Base-by-base conservation (phyloP, 2,329 filamentous ascomycete species). In the Aspergillus eucalypticola region DNA sequence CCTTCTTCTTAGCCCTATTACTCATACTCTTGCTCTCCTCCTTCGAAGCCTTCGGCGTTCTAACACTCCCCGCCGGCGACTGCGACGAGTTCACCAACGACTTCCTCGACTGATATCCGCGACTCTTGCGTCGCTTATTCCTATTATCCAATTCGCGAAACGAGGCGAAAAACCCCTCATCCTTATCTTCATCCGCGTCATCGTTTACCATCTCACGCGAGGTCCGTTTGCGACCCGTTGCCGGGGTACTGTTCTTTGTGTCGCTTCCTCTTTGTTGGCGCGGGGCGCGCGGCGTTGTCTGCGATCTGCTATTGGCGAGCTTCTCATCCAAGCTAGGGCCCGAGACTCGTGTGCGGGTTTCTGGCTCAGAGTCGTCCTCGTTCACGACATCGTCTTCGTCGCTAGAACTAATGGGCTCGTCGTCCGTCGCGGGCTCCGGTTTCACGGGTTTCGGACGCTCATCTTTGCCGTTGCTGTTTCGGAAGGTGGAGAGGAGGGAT, bases 401-500 rank as follows among this genome's bases (percentile, higher is more conserved):
- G 23, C 62, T 72, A 2, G 72, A 74, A 57, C 74, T 76, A 4
- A 73, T 21, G 3, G 75, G 76, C 13, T 73, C 74, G 52, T 73
- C 74, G 39, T 76, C 72, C 11, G 69, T 75, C 5, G 66, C 73
- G 3, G 72, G 72, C 50, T 64, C 60, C 1, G 57, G 54, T 56
- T 66, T 66, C 29, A 38, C 5, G 35, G 56, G 13, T 32, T 51
- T 61, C n/a, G 32, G 38, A 17, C 58, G 29, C 17, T 58, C 19
- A 8, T n/a, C 46, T 21, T 55, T 48, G 27, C 13, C 27, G 17
- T 60, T 58, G 39, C 39, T 44, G 38, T 8, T 15, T 17, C 60
- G 67, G 56, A 68, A 72, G 6, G 32, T 70, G 2, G 71, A 72
- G 19, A 76, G 60, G 6, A 73, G 67, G 27, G 65, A 58, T 2